Evolutionary conservation across 345 rosid genomes (phyloP).

Genomic region (Camelina neglecta): DNA sequence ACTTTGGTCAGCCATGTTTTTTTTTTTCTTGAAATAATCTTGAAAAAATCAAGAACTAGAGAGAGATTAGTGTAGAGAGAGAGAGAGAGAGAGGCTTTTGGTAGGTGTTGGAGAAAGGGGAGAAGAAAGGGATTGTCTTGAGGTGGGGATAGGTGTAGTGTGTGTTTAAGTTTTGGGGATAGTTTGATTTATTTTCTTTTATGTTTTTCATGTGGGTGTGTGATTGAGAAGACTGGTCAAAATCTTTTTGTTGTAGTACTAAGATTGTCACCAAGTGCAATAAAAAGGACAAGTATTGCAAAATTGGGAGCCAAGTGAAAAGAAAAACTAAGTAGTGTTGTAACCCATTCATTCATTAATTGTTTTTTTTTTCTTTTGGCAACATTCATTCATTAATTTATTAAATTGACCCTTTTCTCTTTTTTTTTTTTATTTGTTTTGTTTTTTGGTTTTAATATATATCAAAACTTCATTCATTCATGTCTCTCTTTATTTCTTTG

Average conservation of each 20-base stretch:
- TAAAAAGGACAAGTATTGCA: slow-evolving; percentile 45
- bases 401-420: slow-evolving; percentile 8
- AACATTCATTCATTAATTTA: slow-evolving; percentile 30
- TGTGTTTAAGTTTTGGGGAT: slow-evolving; percentile 30
- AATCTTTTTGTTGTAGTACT: slow-evolving; percentile 48
- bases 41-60: slow-evolving; percentile 43
- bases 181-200: slow-evolving; percentile 9
- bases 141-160: slow-evolving; percentile 42
- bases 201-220: slow-evolving; percentile 37
- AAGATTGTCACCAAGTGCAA: slow-evolving; percentile 53
- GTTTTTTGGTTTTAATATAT: no score
- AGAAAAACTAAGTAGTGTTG: slow-evolving; percentile 23
- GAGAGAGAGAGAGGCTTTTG: slow-evolving; percentile 39
- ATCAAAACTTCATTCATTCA: slow-evolving; percentile 12
- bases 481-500: slow-evolving; percentile 34
- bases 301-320: slow-evolving; percentile 43
- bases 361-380: not conserved
- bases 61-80: not conserved
- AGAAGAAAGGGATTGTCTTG: slow-evolving; percentile 45
- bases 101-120: slow-evolving; percentile 52
- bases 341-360: slow-evolving; percentile 38
- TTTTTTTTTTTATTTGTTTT: not conserved
- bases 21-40: slow-evolving; percentile 37
- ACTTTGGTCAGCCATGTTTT: slow-evolving; percentile 59
- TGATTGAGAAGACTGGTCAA: slow-evolving; percentile 50